These are phyloP conservation scores for Geotrichum siamense DNA, from an alignment of 1,139 yeast genomes.

Conservation along the genomic window DNA sequence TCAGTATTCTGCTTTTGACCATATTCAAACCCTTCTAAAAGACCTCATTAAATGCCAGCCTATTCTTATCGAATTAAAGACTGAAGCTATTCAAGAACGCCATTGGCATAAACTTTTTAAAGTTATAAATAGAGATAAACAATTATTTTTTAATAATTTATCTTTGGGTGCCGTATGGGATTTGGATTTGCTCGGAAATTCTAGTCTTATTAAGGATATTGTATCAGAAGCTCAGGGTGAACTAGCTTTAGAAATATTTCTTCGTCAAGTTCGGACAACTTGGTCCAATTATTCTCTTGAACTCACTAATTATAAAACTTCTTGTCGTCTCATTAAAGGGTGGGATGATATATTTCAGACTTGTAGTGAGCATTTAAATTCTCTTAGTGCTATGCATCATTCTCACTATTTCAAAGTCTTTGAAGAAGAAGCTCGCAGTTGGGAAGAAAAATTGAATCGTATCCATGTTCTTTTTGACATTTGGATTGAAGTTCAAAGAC, in stretches of 20 bases:
- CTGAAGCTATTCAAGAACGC: slow-evolving; percentile 52
- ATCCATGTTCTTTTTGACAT: slow-evolving; percentile 50
- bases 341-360: slow-evolving; percentile 62
- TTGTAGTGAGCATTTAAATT: slow-evolving; percentile 54
- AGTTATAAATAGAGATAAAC: slow-evolving; percentile 26
- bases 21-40: slow-evolving; percentile 45
- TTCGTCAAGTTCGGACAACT: slow-evolving; percentile 39
- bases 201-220: slow-evolving; percentile 42
- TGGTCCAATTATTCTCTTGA: slow-evolving; percentile 45
- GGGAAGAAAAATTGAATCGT: slow-evolving; percentile 52
- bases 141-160: slow-evolving; percentile 26
- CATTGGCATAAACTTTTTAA: slow-evolving; percentile 61
- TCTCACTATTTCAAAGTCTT: slow-evolving; percentile 59
- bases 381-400: slow-evolving; percentile 62
- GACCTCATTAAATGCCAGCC: slow-evolving; percentile 39
- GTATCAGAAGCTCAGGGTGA: slow-evolving; percentile 70
- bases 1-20: slow-evolving; percentile 64
- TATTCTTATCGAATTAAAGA: slow-evolving; percentile 45
- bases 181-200: slow-evolving; percentile 46
- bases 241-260: slow-evolving; percentile 51
- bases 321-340: slow-evolving; percentile 53
- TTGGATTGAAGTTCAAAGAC: slow-evolving; percentile 85
- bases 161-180: slow-evolving; percentile 59
- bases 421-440: slow-evolving; percentile 48
- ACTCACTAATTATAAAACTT: slow-evolving; percentile 47